These are phyloP conservation scores for Copromyces sp. DNA, from an alignment of 495 filamentous ascomycete species.

Conservation along the genomic window DNA sequence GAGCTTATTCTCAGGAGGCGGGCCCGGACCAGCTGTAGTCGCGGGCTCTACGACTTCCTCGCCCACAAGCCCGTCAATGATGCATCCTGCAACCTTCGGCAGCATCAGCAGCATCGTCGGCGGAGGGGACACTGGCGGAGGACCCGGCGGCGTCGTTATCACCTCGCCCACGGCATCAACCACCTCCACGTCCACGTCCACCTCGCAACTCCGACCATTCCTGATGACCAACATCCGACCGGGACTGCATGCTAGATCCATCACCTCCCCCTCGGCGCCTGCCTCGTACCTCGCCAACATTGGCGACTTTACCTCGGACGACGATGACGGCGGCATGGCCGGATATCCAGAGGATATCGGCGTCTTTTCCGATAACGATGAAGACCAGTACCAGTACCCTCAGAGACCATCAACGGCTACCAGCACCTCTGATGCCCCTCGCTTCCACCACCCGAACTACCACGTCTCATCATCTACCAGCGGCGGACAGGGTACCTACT, in stretches of 20 bases:
- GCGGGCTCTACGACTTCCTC: background rate
- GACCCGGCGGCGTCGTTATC: conserved; percentile 10
- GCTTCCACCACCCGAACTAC: background rate
- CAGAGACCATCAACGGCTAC: background rate
- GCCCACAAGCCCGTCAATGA: background rate
- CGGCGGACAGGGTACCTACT: background rate
- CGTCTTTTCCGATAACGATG: conserved; percentile 43
- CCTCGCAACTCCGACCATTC: background rate
- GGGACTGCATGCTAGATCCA: conserved; percentile 56
- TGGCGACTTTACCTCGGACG: conserved; percentile 46
- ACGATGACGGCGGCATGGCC: conserved; percentile 10
- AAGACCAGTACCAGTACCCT: conserved; percentile 26
- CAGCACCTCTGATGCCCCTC: background rate
- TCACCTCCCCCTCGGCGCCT: conserved; percentile 58
- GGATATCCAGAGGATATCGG: conserved; percentile 32
- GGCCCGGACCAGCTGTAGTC: conserved; percentile 7
- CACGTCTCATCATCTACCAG: background rate
- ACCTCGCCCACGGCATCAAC: conserved; percentile 2
- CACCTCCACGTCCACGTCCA: conserved; percentile 6
- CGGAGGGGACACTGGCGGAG: conserved; percentile 44
- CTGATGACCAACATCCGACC: conserved; percentile 28
- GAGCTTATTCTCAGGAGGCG: conserved; percentile 36
- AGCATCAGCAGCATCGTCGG: conserved; percentile 14
- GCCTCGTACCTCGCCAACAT: conserved; percentile 44
- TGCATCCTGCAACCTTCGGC: background rate